phyloP scores from a whole-genome alignment of 2,329 filamentous ascomycete genomes.

The Thelonectria rubi region DNA sequence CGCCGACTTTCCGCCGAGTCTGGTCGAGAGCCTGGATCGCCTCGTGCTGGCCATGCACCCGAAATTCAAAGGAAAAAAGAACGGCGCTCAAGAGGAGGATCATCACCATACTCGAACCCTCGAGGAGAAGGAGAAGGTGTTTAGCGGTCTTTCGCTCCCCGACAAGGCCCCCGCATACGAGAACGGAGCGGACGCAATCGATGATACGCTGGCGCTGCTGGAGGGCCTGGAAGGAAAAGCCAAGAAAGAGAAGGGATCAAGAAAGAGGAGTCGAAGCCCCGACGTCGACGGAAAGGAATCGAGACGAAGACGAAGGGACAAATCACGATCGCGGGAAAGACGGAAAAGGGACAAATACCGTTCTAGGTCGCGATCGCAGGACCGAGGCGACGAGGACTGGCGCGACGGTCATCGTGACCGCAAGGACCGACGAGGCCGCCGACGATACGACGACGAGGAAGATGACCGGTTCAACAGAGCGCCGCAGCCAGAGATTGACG shows the following conservation, averaged over 20 bases:
- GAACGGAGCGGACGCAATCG: conserved; percentile 71
- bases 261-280: conserved; percentile 69
- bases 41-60: conserved; percentile 91
- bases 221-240: conserved; percentile 81
- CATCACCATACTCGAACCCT: conserved; percentile 54
- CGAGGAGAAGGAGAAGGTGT: conserved; percentile 84
- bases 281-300: conserved; percentile 57
- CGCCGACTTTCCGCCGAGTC: conserved; percentile 82
- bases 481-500: conserved; percentile 80
- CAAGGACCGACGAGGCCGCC: conserved; percentile 49
- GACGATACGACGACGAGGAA: conserved; percentile 53
- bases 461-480: conserved; percentile 71
- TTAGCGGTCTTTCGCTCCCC: conserved; percentile 87
- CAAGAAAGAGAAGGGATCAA: conserved; percentile 57
- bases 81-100: conserved; percentile 51
- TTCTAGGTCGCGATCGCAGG: conserved; percentile 51
- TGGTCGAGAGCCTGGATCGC: conserved; percentile 91
- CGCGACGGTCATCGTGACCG: conserved; percentile 47
- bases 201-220: conserved; percentile 92
- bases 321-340: conserved; percentile 56
- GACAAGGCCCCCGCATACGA: conserved; percentile 68
- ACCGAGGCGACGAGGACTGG: conserved; percentile 58
- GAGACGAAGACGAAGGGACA: conserved; percentile 51
- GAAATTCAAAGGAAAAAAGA: conserved; percentile 73
- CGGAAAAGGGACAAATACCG: conserved; percentile 47